Conservation (phyloP, 331 rosid genomes). For the Acacia concinna region DNA sequence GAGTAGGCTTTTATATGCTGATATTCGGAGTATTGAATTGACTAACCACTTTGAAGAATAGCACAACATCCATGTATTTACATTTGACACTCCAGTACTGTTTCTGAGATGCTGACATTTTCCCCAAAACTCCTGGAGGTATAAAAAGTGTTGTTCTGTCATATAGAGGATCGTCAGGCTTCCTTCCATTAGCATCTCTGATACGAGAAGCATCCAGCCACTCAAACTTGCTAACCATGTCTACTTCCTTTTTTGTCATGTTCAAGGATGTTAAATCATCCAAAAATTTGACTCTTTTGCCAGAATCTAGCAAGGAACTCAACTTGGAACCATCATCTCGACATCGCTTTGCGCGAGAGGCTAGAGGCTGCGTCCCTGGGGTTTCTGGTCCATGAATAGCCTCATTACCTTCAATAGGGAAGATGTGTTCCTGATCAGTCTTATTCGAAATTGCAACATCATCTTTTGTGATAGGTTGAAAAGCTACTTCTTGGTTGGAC, state of each 20-base stretch:
- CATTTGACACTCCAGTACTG: slow-evolving; percentile 94
- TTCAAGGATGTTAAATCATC: slow-evolving; percentile 44
- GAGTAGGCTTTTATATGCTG: not conserved
- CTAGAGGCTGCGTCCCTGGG: slow-evolving; percentile 62
- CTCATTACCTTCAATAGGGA: slow-evolving; percentile 38
- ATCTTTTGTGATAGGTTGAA: slow-evolving; percentile 32
- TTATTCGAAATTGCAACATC: slow-evolving; percentile 32
- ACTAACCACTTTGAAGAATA: slow-evolving; percentile 98
- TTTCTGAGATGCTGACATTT: slow-evolving; percentile 90
- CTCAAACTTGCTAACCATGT: slow-evolving; percentile 72
- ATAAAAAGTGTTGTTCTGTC: slow-evolving; percentile 68
- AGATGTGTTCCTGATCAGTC: slow-evolving; percentile 25
- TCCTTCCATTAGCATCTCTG: slow-evolving; percentile 74
- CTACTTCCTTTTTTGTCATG: slow-evolving; percentile 49
- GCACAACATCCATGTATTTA: slow-evolving; percentile 85
- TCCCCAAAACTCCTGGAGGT: slow-evolving; percentile 73
- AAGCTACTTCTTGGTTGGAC: slow-evolving; percentile 35
- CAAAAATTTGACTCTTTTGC: slow-evolving; percentile 65
- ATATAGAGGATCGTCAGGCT: slow-evolving; percentile 64
- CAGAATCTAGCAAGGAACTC: slow-evolving; percentile 44
- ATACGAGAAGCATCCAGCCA: slow-evolving; percentile 88
- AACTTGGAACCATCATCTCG: slow-evolving; percentile 50
- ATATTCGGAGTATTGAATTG: slow-evolving; percentile 24
- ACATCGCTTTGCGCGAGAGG: slow-evolving; percentile 61
- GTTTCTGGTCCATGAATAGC: slow-evolving; percentile 74